Base-by-base conservation (phyloP, 176 grass and related monocot species). In the Tillandsia leiboldiana region DNA sequence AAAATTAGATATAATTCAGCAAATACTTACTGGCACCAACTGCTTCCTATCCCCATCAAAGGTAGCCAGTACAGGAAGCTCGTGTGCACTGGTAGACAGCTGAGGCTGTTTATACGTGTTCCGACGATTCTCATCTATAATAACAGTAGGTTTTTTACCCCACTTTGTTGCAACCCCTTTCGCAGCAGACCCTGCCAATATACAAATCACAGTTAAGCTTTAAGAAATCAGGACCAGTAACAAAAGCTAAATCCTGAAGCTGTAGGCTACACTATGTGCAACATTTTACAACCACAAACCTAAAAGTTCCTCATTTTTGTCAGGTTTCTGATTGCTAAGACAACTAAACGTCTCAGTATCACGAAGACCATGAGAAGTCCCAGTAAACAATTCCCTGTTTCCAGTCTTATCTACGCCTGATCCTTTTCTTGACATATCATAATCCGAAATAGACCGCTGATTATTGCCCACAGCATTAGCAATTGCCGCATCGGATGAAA, bases 21-120 rank as follows among this genome's bases (percentile, higher is more conserved):
- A 17, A 58, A 50, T 77, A 61, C 83, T 80, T 73, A 86, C 83
- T 24, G 83, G 83, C 26, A 77, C 64, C 10, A 86, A 69, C 48
- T 76, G 69, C 49, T 86, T 86, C 73, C 11, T 81, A 2, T 73
- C 78, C n/a, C 69, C 26, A 53, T 73, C 64, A 65, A 86, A 81
- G 51, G 68, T 73, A 68, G 50, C 28, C 26, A 70, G 49, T 56
- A 87, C 51, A 42, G 53, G 48, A 73, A 74, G 18, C 12, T 83
- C 71, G 12, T 76, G 28, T 3, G 26, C 49, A 57, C 3, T 61
- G 33, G 54, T 61, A 11, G 18, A 64, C 17, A 51, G 50, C 8
- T 49, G 49, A 3, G 70, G 54, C 11, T 74, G 57, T 51, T 71
- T 81, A 18, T 71, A 74, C 52, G 77, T 81, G 65, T 68, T 74